Conservation (phyloP, 2,329 filamentous ascomycete species). For the Colletotrichum caudatum region DNA sequence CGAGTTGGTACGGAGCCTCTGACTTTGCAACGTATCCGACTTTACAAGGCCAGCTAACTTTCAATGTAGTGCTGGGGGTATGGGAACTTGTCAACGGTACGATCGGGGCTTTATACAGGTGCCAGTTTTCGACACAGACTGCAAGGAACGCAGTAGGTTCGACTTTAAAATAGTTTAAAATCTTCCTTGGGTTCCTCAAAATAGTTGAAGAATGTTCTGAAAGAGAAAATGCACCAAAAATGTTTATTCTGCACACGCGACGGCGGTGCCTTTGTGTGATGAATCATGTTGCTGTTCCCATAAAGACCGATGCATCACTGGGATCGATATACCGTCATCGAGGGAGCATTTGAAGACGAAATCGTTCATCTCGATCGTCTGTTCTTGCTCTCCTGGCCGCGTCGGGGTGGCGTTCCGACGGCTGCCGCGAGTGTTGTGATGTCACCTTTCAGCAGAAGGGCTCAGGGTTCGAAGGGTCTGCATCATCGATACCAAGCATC, state of each 20-base stretch:
- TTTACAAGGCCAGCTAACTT: not conserved
- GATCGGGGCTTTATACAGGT: not conserved
- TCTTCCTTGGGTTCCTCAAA: not conserved
- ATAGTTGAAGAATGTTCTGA: not conserved
- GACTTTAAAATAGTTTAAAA: not conserved
- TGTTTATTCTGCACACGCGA: not conserved
- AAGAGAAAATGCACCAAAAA: not conserved
- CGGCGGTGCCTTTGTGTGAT: not conserved
- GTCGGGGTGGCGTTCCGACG: not conserved
- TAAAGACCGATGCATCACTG: not conserved
- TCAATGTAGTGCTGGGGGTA: not conserved
- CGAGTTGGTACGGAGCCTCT: no score
- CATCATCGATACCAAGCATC: not conserved
- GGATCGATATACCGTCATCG: not conserved
- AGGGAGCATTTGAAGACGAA: not conserved
- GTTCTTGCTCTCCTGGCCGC: not conserved
- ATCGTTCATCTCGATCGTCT: not conserved
- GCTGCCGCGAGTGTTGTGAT: not conserved
- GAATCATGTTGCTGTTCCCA: not conserved
- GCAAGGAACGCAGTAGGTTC: not conserved
- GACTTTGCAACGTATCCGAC: not conserved
- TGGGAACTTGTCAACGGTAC: not conserved
- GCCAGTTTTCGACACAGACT: no score
- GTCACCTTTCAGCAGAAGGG: not conserved
- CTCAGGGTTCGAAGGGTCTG: not conserved